Base-by-base conservation (phyloP, 2,329 filamentous ascomycete species). In the Chalara sp. region DNA sequence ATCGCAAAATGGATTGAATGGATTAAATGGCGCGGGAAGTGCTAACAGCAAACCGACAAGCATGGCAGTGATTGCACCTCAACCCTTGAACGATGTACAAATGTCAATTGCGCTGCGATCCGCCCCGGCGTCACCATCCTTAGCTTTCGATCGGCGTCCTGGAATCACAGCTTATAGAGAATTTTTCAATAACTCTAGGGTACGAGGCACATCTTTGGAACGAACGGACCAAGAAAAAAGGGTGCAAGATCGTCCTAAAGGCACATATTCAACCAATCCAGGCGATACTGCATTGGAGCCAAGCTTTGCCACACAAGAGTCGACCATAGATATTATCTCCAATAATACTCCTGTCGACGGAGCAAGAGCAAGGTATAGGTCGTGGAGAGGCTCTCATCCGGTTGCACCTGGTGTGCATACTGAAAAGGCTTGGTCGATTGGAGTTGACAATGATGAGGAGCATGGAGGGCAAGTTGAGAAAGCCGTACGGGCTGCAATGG, bases 401-500 rank as follows among this genome's bases (percentile, higher is more conserved):
- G 47, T 41, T 28, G 53, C 52, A 10, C 50, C 56, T 41, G 53
- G 76, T 0, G n/a, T n/a, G n/a, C 21, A 21, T 21, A n/a, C 35
- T 4, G 80, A 83, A 61, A 83, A 82, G 63, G 78, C 74, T 13
- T 84, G 80, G 81, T 84, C 80, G 21, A 83, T 84, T 63, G 73
- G 69, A 6, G 72, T 76, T 48, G 65, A 72, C 42, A 73, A 31
- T 30, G 41, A 28, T 8, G 21, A 45, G 21, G n/a, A 75, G 49
- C 78, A 77, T 2, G 80, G 81, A 10, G 80, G 80, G 0, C 71
- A 80, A 57, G 81, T 84, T 6, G 81, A 84, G 58, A 79, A 82
- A 63, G 83, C 80, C n/a, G 78, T 84, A 47, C 73, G 78, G 5
- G 79, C 83, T 55, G 78, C 78, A 31, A 72, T 84, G 61, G 74